phyloP scores from a whole-genome alignment of 176 grass and related monocot species.

The Rhynchospora breviuscula region DNA sequence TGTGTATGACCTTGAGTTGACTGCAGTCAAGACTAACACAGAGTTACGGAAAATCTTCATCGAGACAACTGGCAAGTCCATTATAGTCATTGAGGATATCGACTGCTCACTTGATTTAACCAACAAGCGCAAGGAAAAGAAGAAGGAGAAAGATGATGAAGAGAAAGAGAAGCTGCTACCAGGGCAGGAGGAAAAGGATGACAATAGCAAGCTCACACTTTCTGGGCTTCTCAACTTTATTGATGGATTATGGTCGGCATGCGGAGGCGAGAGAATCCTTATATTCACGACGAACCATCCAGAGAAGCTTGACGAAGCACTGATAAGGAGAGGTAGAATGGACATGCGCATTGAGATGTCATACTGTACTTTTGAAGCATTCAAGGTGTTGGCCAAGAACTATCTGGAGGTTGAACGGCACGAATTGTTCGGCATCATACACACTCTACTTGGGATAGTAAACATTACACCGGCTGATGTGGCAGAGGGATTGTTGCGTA shows the following conservation, averaged over 20 bases:
- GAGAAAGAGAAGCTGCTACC: not conserved
- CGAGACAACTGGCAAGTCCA: constrained; percentile 14
- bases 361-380: constrained; percentile 32
- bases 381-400: constrained; percentile 35
- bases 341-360: constrained; percentile 47
- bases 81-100: constrained; percentile 31
- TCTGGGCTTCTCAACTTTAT: constrained; percentile 37
- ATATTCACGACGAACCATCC: constrained; percentile 38
- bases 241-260: constrained; percentile 33
- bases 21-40: constrained; percentile 20
- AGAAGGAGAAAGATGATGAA: not conserved
- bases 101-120: constrained; percentile 32
- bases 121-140: constrained; percentile 13
- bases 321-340: constrained; percentile 39
- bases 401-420: constrained; percentile 17
- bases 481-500: constrained; percentile 32
- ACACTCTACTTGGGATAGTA: not conserved
- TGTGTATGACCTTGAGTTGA: constrained; percentile 27
- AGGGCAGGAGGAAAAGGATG: not conserved
- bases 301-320: constrained; percentile 26
- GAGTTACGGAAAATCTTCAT: constrained; percentile 30
- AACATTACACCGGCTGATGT: constrained; percentile 36
- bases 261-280: constrained; percentile 26
- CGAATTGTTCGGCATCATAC: constrained; percentile 2
- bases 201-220: constrained; percentile 7